Percentiles rank a stretch among this genome's conserved stretches.
Conservation (phyloP, 176 grass and related monocot species). For the Guadua angustifolia region DNA sequence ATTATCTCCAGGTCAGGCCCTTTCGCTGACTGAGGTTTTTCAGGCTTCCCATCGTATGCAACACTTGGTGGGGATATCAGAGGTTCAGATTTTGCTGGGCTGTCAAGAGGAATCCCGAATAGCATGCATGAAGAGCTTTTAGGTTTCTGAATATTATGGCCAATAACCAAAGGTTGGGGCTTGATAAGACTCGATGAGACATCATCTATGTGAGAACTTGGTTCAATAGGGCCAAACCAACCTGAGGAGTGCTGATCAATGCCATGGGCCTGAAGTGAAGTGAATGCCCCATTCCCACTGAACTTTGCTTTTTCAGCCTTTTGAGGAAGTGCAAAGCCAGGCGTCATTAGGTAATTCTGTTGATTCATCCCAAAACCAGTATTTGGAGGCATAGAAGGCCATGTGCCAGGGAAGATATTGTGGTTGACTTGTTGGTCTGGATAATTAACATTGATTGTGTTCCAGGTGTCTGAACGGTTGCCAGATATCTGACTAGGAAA, state of each 20-base stretch:
- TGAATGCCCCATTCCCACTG: conserved; percentile 44
- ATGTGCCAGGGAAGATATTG: conserved; percentile 44
- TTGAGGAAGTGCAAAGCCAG: conserved; percentile 33
- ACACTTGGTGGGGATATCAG: conserved; percentile 48
- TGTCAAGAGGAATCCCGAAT: conserved; percentile 57
- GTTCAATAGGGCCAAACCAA: conserved; percentile 46
- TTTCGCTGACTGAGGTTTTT: conserved; percentile 12
- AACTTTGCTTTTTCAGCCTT: conserved; percentile 42
- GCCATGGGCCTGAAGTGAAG: conserved; percentile 35
- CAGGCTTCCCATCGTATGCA: conserved; percentile 27
- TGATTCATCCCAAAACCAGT: conserved; percentile 35
- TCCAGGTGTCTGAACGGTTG: conserved; percentile 39
- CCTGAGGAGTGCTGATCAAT: conserved; percentile 43
- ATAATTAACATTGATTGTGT: conserved; percentile 44
- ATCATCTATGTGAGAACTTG: conserved; percentile 40
- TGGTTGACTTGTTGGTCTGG: conserved; percentile 41
- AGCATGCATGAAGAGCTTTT: conserved; percentile 55
- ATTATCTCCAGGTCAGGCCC: conserved; percentile 13
- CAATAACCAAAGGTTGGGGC: conserved; percentile 44
- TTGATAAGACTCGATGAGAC: conserved; percentile 30
- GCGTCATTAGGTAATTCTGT: conserved; percentile 6
- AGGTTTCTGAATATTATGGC: conserved; percentile 52
- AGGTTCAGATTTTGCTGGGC: conserved; percentile 41
- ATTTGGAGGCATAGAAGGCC: conserved; percentile 52
- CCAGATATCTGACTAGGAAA: conserved; percentile 49